Evolutionary conservation across 1,284 basidiomycete species (phyloP).

Genomic region (Malassezia equina): DNA sequence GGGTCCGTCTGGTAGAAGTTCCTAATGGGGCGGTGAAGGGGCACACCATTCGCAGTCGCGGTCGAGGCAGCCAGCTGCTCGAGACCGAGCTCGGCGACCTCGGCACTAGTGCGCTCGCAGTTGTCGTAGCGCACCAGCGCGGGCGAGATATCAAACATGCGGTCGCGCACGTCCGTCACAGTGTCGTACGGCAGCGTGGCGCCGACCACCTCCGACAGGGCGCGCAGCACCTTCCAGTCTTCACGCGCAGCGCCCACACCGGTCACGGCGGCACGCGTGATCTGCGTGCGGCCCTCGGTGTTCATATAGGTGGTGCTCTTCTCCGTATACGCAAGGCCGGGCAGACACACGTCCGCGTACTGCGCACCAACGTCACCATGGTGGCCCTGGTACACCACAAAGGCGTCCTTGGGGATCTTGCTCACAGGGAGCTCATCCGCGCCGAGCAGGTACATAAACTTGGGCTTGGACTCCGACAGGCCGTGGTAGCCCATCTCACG

Average conservation of each 20-base stretch:
- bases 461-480: conserved; percentile 63
- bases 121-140: conserved; percentile 77
- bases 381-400: conserved; percentile 98
- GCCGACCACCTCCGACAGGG: conserved; percentile 79
- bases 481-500: conserved; percentile 90
- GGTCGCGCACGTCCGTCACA: conserved; percentile 71
- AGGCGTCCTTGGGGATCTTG: conserved; percentile 83
- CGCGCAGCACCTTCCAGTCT: conserved; percentile 98
- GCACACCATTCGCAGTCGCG: conserved; percentile 41
- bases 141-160: conserved; percentile 95
- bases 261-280: conserved; percentile 84
- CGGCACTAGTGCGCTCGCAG: conserved; percentile 62
- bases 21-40: conserved; percentile 68
- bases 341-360: conserved; percentile 88
- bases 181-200: conserved; percentile 81
- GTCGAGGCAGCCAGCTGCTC: conserved; percentile 27
- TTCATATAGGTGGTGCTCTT: conserved; percentile 92
- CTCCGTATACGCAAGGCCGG: conserved; percentile 90
- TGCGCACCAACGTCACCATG: conserved; percentile 95
- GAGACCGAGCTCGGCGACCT: conserved; percentile 29
- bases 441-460: conserved; percentile 94
- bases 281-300: conserved; percentile 85
- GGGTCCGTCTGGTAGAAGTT: conserved; percentile 97
- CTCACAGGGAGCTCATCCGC: conserved; percentile 86
- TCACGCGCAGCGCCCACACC: conserved; percentile 88